Evolutionary conservation across 305 asterid species (phyloP).

Genomic region (Solanum chacoense): DNA sequence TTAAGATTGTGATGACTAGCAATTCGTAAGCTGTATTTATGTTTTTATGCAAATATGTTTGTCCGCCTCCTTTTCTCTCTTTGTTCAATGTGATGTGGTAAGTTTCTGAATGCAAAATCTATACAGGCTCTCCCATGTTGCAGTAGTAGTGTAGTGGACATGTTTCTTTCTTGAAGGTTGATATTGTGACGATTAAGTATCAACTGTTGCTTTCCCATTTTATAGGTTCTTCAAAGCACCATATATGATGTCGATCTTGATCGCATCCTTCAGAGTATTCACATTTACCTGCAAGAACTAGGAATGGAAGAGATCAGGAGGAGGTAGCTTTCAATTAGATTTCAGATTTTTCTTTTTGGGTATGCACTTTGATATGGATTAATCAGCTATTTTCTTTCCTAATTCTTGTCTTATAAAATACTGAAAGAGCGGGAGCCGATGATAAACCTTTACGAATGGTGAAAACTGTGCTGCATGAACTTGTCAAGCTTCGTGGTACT

Average conservation of each 20-base stretch:
- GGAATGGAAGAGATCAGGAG: constrained; percentile 98
- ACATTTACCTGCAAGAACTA: constrained; percentile 85
- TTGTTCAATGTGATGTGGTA: neutral
- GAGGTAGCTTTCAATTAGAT: constrained; percentile 40
- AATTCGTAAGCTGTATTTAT: neutral
- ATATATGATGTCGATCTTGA: constrained; percentile 94
- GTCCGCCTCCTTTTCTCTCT: neutral
- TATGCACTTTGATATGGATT: neutral
- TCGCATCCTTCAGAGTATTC: constrained; percentile 94
- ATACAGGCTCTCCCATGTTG: neutral
- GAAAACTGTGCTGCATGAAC: constrained; percentile 97
- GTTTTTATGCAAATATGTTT: neutral
- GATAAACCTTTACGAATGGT: constrained; percentile 99
- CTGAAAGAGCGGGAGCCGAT: constrained; percentile 94
- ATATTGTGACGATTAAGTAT: neutral
- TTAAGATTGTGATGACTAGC: neutral
- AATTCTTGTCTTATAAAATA: constrained; percentile 1
- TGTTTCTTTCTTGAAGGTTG: neutral
- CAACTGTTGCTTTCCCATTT: neutral
- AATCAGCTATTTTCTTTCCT: constrained; percentile 1
- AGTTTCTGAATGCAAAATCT: neutral
- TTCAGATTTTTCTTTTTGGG: neutral
- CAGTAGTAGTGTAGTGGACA: neutral
- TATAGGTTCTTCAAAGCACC: constrained; percentile 90
- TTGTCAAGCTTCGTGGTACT: constrained; percentile 98